These are phyloP conservation scores for Salix arbutifolia DNA, from an alignment of 345 rosid genomes.

Conservation along the genomic window DNA sequence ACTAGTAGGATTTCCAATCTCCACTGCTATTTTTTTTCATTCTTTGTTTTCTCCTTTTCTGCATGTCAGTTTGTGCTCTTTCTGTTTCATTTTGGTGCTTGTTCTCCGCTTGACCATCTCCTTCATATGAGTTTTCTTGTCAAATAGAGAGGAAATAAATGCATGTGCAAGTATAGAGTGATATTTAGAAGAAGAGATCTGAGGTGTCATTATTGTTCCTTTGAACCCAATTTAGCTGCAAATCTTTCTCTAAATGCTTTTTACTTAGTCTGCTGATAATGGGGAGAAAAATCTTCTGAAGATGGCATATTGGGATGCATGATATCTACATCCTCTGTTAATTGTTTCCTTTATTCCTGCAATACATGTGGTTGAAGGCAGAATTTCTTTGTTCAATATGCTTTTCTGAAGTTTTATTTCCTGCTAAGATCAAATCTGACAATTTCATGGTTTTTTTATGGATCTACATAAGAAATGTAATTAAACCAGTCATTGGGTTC, in stretches of 20 bases:
- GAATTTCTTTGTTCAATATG: background rate
- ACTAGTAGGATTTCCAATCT: background rate
- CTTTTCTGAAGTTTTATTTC: background rate
- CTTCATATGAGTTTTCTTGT: background rate
- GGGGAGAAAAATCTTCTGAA: background rate
- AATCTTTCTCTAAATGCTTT: background rate
- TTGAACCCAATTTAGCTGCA: background rate
- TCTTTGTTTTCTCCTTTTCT: background rate
- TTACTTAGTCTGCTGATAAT: background rate
- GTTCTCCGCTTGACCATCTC: background rate
- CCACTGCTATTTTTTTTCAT: background rate
- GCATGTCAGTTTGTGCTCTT: background rate
- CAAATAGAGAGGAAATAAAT: background rate
- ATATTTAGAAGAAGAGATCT: background rate
- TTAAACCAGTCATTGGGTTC: background rate
- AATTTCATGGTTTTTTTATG: background rate
- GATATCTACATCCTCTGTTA: background rate
- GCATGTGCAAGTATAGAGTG: background rate
- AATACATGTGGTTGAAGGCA: background rate
- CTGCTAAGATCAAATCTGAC: background rate
- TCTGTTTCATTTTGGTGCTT: background rate
- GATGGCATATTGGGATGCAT: background rate
- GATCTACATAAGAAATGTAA: background rate
- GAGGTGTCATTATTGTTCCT: background rate
- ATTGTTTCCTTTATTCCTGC: background rate